phyloP scores from a whole-genome alignment of 441 rosid species.

The Oxalis stricta region DNA sequence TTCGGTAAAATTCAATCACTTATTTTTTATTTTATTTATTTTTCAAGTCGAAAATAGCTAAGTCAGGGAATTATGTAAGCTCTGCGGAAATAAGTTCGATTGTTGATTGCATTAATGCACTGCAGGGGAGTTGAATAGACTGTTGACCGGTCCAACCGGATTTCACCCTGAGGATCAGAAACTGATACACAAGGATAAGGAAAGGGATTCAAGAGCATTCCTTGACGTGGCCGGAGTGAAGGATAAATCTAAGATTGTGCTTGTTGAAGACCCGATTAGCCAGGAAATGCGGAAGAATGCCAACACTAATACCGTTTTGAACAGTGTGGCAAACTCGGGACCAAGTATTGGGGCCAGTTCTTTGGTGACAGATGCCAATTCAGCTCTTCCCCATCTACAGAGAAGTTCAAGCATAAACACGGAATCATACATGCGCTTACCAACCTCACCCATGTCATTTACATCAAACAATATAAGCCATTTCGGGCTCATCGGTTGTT shows the following conservation, averaged over 20 bases:
- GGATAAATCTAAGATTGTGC: conserved; percentile 80
- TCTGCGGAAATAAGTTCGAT: neutral
- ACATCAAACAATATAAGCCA: conserved; percentile 78
- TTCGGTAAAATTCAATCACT: conserved; percentile 39
- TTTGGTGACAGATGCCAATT: conserved; percentile 91
- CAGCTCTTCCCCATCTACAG: conserved; percentile 79
- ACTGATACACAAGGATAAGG: conserved; percentile 75
- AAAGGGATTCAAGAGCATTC: conserved; percentile 78
- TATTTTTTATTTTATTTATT: neutral
- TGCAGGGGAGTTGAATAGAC: conserved; percentile 90
- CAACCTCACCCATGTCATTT: conserved; percentile 93
- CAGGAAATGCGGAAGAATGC: conserved; percentile 86
- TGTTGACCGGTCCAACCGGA: conserved; percentile 78
- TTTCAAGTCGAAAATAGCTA: neutral
- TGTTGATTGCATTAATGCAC: neutral
- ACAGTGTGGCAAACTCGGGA: conserved; percentile 79
- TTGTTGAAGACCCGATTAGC: conserved; percentile 70
- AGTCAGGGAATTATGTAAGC: neutral
- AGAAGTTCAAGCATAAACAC: conserved; percentile 93
- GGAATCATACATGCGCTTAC: conserved; percentile 90
- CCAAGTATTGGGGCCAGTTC: conserved; percentile 95
- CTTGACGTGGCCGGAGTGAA: conserved; percentile 80
- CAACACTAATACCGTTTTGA: conserved; percentile 66
- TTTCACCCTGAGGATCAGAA: conserved; percentile 87
- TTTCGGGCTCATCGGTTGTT: conserved; percentile 76